phyloP scores from a whole-genome alignment of 108 stramenopile genomes.

The Skeletonema potamos region DNA sequence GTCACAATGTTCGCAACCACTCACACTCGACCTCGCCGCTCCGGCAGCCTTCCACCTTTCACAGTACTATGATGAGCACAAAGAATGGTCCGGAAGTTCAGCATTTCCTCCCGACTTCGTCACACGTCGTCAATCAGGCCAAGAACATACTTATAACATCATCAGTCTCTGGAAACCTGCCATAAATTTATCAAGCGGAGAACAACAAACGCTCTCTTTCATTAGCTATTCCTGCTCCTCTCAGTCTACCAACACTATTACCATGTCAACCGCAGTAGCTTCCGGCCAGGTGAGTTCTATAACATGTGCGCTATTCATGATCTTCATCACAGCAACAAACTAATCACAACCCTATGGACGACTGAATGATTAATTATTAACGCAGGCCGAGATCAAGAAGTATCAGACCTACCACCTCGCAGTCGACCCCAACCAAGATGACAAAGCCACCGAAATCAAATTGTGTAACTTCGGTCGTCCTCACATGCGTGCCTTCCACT shows the following conservation, averaged over 20 bases:
- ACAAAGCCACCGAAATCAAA: slow-evolving; percentile 73
- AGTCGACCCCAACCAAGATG: slow-evolving; percentile 57
- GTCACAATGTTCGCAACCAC: no score
- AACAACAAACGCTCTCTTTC: no score
- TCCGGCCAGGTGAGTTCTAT: background rate
- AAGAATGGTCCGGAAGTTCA: no score
- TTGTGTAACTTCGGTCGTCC: slow-evolving; percentile 62
- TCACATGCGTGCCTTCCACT: slow-evolving; percentile 84
- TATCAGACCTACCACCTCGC: slow-evolving; percentile 10
- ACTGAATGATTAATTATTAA: no score
- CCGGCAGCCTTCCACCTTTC: no score
- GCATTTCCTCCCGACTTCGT: no score
- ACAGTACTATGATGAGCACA: no score
- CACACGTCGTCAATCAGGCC: no score
- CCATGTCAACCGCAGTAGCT: background rate
- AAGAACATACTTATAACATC: no score
- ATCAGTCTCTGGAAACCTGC: no score
- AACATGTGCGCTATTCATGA: background rate
- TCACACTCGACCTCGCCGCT: no score
- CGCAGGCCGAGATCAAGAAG: background rate
- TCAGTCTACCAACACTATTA: background rate
- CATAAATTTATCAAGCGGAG: background rate
- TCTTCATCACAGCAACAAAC: background rate
- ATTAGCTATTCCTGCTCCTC: background rate
- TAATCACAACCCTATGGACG: no score